phyloP scores from a whole-genome alignment of 352 stramenopile species.

The Phytopythium montanum region DNA sequence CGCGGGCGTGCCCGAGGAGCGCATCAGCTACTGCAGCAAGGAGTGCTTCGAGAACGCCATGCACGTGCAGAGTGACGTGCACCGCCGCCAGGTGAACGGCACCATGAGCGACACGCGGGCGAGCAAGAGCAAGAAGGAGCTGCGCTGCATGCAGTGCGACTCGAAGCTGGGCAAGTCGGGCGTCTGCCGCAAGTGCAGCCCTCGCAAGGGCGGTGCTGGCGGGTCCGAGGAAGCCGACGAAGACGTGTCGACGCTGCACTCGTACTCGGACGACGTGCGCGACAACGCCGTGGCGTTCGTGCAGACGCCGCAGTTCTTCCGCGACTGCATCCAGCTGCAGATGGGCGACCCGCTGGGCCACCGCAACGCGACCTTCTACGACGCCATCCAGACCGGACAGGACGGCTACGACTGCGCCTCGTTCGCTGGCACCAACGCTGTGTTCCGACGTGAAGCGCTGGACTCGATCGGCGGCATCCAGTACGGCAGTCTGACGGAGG shows the following conservation, averaged over 20 bases:
- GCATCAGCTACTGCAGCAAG: constrained; percentile 85
- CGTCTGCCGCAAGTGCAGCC: constrained; percentile 79
- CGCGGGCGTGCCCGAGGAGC: constrained; percentile 73
- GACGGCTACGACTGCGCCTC: constrained; percentile 81
- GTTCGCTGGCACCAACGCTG: constrained; percentile 76
- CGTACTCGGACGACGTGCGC: constrained; percentile 76
- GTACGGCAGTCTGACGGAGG: constrained; percentile 82
- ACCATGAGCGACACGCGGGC: constrained; percentile 67
- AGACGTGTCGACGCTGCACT: constrained; percentile 62
- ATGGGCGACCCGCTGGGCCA: constrained; percentile 79
- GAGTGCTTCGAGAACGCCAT: constrained; percentile 84
- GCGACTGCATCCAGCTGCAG: constrained; percentile 79
- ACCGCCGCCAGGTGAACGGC: constrained; percentile 81
- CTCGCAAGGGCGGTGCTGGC: constrained; percentile 13
- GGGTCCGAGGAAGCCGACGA: constrained; percentile 35
- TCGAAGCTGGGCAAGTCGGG: constrained; percentile 68
- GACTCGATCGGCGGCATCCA: constrained; percentile 85
- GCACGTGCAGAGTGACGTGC: constrained; percentile 72
- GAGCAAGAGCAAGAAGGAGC: constrained; percentile 62
- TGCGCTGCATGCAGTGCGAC: constrained; percentile 72
- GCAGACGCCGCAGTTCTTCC: constrained; percentile 37
- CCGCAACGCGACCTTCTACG: constrained; percentile 82
- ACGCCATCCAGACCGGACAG: constrained; percentile 80
- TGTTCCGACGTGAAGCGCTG: constrained; percentile 78
- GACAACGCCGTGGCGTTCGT: constrained; percentile 72